Conservation (phyloP, 306 rosid genomes). For the Biancaea sappan region DNA sequence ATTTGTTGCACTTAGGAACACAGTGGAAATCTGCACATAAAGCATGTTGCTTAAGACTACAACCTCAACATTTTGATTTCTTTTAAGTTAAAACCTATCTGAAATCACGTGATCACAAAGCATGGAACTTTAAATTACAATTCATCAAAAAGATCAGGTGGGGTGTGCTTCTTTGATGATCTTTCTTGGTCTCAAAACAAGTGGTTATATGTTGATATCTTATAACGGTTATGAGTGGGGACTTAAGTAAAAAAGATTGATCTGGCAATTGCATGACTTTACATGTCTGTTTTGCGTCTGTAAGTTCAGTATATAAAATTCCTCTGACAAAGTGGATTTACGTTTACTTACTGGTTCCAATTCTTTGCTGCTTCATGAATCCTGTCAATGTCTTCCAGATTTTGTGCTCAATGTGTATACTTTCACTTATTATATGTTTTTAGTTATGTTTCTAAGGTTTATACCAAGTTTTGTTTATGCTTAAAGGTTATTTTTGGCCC, state of each 20-base stretch:
- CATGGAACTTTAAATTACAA: neutral
- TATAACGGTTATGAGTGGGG: neutral
- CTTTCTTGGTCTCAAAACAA: neutral
- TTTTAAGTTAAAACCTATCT: neutral
- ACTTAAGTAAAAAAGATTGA: neutral
- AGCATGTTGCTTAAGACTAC: neutral
- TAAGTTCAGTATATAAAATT: neutral
- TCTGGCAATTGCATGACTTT: neutral
- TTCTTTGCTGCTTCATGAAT: neutral
- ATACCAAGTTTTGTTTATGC: too few species aligned
- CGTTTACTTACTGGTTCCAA: slow-evolving; percentile 12
- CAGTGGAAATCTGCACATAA: neutral
- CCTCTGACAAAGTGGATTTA: neutral
- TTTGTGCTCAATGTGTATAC: neutral
- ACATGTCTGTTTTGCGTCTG: neutral
- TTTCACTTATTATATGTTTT: neutral
- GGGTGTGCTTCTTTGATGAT: neutral
- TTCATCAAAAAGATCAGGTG: neutral
- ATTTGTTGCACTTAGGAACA: neutral
- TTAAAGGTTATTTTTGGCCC: too few species aligned
- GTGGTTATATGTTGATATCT: neutral
- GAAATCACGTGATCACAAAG: neutral
- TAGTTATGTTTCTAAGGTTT: too few species aligned
- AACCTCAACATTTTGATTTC: neutral
- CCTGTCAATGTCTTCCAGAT: slow-evolving; percentile 5